These are phyloP conservation scores for Fistulinella cinereoalba DNA, from an alignment of 1,284 basidiomycete species.

Conservation along the genomic window DNA sequence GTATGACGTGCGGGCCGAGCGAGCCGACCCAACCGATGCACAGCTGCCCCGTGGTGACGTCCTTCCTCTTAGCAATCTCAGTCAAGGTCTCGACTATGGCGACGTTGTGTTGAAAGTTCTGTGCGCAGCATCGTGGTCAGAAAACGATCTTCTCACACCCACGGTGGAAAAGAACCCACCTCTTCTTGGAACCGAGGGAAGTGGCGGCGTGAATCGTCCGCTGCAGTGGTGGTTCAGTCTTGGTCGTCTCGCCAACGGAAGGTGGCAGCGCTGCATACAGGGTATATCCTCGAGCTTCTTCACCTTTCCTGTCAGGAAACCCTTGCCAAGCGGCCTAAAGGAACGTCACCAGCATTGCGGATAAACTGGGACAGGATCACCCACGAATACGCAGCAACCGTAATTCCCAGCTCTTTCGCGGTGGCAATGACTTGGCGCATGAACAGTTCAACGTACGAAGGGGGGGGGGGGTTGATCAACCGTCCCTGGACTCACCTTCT, in stretches of 20 bases:
- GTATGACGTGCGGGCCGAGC: slow-evolving; percentile 27
- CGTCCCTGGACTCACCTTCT: slow-evolving; percentile 36
- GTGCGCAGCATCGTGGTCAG: slow-evolving; percentile 4
- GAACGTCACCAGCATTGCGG: background rate
- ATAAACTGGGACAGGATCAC: slow-evolving; percentile 6
- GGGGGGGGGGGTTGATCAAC: background rate
- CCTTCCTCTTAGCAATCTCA: slow-evolving; percentile 46
- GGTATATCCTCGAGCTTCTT: slow-evolving; percentile 44
- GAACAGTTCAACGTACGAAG: slow-evolving; percentile 10
- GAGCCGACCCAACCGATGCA: slow-evolving; percentile 54
- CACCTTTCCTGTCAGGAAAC: slow-evolving; percentile 53
- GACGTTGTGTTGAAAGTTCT: slow-evolving; percentile 51
- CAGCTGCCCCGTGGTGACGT: slow-evolving; percentile 55
- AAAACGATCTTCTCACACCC: background rate
- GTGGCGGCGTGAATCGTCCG: slow-evolving; percentile 23
- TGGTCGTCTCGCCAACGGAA: background rate
- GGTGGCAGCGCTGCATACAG: slow-evolving; percentile 21
- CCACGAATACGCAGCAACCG: slow-evolving; percentile 55
- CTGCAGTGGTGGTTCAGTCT: slow-evolving; percentile 6
- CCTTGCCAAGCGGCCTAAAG: slow-evolving; percentile 52
- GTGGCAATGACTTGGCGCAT: slow-evolving; percentile 38
- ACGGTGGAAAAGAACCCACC: slow-evolving; percentile 15
- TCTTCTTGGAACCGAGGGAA: slow-evolving; percentile 31
- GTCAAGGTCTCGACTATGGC: slow-evolving; percentile 48
- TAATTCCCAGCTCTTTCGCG: slow-evolving; percentile 45